Evolutionary conservation across 1,284 basidiomycete genomes (phyloP), one percentile per base, ranked within the genome.

Genomic region (Heimioporus punctisporus): DNA sequence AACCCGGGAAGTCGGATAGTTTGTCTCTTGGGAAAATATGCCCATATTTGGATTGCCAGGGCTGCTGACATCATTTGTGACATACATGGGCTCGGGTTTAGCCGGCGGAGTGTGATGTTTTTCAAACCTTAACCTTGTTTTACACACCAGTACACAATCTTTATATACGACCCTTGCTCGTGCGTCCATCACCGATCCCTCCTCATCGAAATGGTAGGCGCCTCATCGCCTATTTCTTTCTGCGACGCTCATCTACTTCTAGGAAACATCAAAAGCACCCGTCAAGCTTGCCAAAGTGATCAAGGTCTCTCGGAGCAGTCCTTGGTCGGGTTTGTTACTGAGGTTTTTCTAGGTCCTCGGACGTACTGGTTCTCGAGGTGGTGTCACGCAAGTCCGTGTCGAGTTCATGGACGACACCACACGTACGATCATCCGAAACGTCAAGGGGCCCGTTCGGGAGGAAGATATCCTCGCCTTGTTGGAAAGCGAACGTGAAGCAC

Each of bases 401-500:
- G 97, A 99, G 77, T 98, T 99, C 84, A 91, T 99, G 92, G 97
- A 99, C 77, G 97, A 99, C 76, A 88, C 91, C 52, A 88, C 88
- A 66, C 93, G 97, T 69, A 91, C 92, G 63, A 97, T 99, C 78
- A 97, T 99, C 80, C 93, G 97, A 66, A 99, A 99, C 83, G 97
- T 99, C 70, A 99, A 99, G 82, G 97, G 97, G 26, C 96, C 97
- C 62, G 96, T 98, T 64, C 84, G 94, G 66, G 92, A 95, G 77
- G 87, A 96, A 76, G 97, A 99, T 77, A 98, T 99, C 72, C 85
- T 99, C 64, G 95, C 96, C 68, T 82, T 99, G 67, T 85, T 99
- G 74, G 97, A 99, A 84, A 93, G 91, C 76, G 97, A 99, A 82
- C 95, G 97, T 82, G 97, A 99, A 83, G 97, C 97, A 72, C 95